A percentile compares a stretch with the other conserved stretches of the same genome.
These are phyloP conservation scores for Lentinus brumalis DNA, from an alignment of 768 basidiomycete genomes.

Conservation along the genomic window DNA sequence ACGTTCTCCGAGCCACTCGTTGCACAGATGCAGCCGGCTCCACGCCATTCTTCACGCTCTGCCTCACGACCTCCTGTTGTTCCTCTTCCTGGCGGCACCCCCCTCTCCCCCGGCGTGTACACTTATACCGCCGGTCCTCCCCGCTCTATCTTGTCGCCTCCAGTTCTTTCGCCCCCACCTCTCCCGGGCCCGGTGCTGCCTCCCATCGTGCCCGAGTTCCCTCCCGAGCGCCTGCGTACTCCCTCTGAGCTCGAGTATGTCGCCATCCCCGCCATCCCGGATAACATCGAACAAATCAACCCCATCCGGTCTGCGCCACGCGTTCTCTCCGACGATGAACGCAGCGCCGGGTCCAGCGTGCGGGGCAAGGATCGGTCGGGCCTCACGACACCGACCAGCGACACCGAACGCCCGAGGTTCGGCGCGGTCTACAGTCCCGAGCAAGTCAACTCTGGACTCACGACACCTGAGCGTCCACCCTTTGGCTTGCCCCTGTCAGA, in stretches of 20 bases:
- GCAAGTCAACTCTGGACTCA: constrained; percentile 14
- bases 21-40: background rate
- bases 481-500: constrained; percentile 20
- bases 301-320: background rate
- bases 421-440: constrained; percentile 14
- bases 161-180: background rate
- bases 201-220: background rate
- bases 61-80: background rate
- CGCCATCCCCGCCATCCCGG: constrained; percentile 25
- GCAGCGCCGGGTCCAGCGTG: constrained; percentile 10
- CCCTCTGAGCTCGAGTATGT: constrained; percentile 31
- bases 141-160: background rate
- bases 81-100: background rate
- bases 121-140: background rate
- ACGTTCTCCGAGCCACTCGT: constrained; percentile 17
- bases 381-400: constrained; percentile 25
- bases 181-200: too few relatives aligned
- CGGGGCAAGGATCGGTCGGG: constrained; percentile 19
- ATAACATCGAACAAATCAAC: constrained; percentile 11
- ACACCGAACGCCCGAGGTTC: constrained; percentile 16
- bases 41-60: background rate
- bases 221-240: constrained; percentile 11
- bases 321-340: constrained; percentile 16
- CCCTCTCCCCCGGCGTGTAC: background rate
- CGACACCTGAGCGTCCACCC: constrained; percentile 23